phyloP scores from a whole-genome alignment of 257 asterid species.

The Nicotiana obtusifolia region DNA sequence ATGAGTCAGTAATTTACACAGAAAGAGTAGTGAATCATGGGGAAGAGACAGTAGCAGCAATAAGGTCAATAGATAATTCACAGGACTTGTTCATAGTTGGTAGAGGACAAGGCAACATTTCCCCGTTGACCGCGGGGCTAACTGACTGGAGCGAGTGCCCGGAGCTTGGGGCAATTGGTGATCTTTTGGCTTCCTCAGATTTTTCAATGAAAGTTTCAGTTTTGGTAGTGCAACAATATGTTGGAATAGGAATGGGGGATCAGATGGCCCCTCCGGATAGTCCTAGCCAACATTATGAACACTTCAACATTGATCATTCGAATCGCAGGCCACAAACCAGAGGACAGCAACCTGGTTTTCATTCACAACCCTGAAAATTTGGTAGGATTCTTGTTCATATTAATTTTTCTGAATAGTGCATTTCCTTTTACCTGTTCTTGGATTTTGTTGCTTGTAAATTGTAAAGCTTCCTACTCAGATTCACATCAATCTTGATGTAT shows the following conservation, averaged over 20 bases:
- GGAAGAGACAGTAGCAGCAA: conserved; percentile 76
- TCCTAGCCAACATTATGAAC: conserved; percentile 30
- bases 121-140: conserved; percentile 76
- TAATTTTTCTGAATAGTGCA: neutral
- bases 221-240: conserved; percentile 79
- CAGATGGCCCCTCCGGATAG: conserved; percentile 38
- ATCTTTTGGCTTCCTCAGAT: conserved; percentile 79
- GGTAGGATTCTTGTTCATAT: neutral
- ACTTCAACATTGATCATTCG: conserved; percentile 15
- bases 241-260: conserved; percentile 51
- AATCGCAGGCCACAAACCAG: conserved; percentile 27
- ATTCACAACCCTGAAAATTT: conserved; percentile 40
- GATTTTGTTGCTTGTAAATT: neutral
- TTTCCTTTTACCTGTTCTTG: neutral
- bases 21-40: conserved; percentile 71
- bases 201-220: conserved; percentile 74
- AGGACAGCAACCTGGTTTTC: conserved; percentile 17
- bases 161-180: conserved; percentile 90
- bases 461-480: neutral
- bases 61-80: conserved; percentile 47
- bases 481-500: neutral
- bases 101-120: conserved; percentile 57
- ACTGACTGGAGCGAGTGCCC: conserved; percentile 99
- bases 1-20: conserved; percentile 32
- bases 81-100: conserved; percentile 82